Conservation (phyloP, 75 land plant genomes). For the Pinus taeda region DNA sequence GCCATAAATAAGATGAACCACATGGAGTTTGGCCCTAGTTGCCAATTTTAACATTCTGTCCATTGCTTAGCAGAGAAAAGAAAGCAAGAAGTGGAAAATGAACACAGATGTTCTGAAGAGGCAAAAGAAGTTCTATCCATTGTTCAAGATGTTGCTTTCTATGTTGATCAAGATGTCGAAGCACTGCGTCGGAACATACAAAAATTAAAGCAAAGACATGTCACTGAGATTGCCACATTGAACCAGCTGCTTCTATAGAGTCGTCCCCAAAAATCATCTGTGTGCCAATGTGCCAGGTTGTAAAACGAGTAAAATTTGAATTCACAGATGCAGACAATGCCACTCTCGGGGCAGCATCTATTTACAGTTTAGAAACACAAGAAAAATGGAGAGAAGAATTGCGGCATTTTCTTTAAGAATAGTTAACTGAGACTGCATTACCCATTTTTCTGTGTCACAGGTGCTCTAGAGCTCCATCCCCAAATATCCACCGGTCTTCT, state of each 20-base stretch:
- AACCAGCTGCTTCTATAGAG: conserved; percentile 72
- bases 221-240: conserved; percentile 67
- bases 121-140: conserved; percentile 74
- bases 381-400: too few relatives aligned
- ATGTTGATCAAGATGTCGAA: conserved; percentile 61
- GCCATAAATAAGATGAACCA: too few relatives aligned
- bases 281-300: conserved; percentile 25
- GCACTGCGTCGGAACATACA: conserved; percentile 54
- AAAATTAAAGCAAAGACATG: conserved; percentile 69
- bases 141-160: conserved; percentile 43
- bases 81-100: conserved; percentile 50
- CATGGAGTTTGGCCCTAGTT: too few relatives aligned
- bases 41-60: too few relatives aligned
- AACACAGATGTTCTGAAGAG: conserved; percentile 71
- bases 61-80: conserved; percentile 50
- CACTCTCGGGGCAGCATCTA: neutral
- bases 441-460: too few relatives aligned
- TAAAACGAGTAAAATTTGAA: neutral
- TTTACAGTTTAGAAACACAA: too few relatives aligned
- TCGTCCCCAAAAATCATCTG: conserved; percentile 51
- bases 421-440: too few relatives aligned
- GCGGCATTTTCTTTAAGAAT: too few relatives aligned
- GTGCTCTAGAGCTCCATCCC: too few relatives aligned
- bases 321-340: conserved; percentile 3
- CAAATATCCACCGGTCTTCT: too few relatives aligned